These are phyloP conservation scores for Saturnispora kantuleensis DNA, from an alignment of 805 yeast genomes.

Conservation along the genomic window DNA sequence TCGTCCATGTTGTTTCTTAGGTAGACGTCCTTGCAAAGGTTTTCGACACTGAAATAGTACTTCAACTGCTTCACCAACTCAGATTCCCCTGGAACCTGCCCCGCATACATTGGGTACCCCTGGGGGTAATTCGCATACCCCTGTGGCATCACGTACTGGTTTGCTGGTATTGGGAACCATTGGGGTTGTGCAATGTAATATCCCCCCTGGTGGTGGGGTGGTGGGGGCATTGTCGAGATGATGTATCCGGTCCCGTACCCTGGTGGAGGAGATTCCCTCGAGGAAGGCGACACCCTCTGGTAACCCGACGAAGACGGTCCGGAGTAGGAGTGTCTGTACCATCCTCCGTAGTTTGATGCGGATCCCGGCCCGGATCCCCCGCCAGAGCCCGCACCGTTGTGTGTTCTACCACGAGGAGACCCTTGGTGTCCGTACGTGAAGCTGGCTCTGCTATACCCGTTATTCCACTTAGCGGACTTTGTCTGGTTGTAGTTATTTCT, in stretches of 20 bases:
- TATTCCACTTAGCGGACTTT: too few species aligned
- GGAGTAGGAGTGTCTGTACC: constrained; percentile 5
- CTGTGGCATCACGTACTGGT: too few species aligned
- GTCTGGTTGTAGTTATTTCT: too few species aligned
- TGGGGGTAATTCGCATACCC: neutral
- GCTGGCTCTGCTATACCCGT: too few species aligned
- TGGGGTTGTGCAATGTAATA: too few species aligned
- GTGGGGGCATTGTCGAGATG: too few species aligned
- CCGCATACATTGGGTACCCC: neutral
- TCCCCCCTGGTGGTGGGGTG: neutral
- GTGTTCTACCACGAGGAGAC: neutral
- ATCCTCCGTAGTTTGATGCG: neutral
- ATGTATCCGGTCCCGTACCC: neutral
- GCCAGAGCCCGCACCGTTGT: neutral
- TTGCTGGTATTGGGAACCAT: too few species aligned
- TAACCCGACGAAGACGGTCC: neutral
- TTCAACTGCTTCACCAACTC: constrained; percentile 47
- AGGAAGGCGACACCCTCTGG: too few species aligned
- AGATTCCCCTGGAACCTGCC: neutral
- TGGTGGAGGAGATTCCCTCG: too few species aligned
- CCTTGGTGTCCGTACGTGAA: too few species aligned
- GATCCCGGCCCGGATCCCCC: too few species aligned
- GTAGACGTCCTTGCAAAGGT: constrained; percentile 71
- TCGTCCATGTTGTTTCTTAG: constrained; percentile 68
- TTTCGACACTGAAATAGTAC: constrained; percentile 82